Base-by-base conservation (phyloP, 2,329 filamentous ascomycete species). In the Aspergillus spinulosporus region DNA sequence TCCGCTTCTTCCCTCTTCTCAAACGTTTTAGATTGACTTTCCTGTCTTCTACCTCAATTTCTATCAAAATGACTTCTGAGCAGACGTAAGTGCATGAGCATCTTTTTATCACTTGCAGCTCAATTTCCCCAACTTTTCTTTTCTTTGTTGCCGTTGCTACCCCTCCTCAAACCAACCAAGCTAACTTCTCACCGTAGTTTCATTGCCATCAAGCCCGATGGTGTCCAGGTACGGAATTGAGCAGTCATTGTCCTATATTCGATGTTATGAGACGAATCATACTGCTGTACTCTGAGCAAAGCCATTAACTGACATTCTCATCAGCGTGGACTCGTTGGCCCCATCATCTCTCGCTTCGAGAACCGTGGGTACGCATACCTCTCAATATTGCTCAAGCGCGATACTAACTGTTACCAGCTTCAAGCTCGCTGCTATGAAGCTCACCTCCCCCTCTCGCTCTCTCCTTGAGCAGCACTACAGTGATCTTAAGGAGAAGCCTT, bases 181-280 rank as follows among this genome's bases (percentile, higher is more conserved):
- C 70, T 76, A 67, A 77, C 57, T 59, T 60, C 58, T 68, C 60
- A 57, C 47, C 60, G 68, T 73, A 97, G 93, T 84, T 97, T 97
- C 90, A 97, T 97, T 86, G 94, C 94, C 77, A 91, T 99, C 87
- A 99, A 99, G 92, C 94, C 93, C 72, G 94, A 97, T 82, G 94
- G 94, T 79, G 94, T 97, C 82, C 94, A 97, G 88, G 92, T 96
- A 88, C 68, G 70, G 26, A 52, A 56, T 47, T 51, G 28, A 52
- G 43, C 50, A 47, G 43, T 40, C 26, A 29, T 40, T 40, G 37
- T 37, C 31, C 36, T 21, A 39, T 28, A 11, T 14, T 21, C 42
- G 11, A 29, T 32, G 32, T 37, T 45, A 8, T 48, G 12, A 14
- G 51, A 51, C 49, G 57, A 48, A 40, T 34, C 15, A 31, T 29